Evolutionary conservation across 2,329 filamentous ascomycete species (phyloP), one percentile per base, ranked within the genome.

Genomic region (Colletotrichum sp.): DNA sequence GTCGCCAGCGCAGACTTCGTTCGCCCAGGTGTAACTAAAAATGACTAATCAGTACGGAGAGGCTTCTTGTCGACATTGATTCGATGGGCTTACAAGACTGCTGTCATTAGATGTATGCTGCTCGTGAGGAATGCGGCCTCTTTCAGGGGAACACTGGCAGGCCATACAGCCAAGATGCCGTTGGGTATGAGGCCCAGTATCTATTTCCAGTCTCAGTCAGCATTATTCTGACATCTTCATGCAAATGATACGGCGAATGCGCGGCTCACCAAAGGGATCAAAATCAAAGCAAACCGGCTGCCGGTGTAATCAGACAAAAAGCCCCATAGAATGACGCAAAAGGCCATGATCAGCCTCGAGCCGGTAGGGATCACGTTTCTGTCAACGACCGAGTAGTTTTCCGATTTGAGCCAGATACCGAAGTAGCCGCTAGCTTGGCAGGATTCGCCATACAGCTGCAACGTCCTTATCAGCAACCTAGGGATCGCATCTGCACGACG

Each of bases 371-470:
- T 81, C 10, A 81, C 30, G 15, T 80, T 81, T 5, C 78, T 60
- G 44, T 79, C 71, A 9, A 77, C 75, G 7, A 81, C 80, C 1
- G 80, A 81, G 71, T 79, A 81, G 15, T 78, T 72, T 52, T 79
- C 79, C 1, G 78, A 73, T 70, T 79, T 80, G 64, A 81, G 77
- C 80, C 80, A 81, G 62, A 81, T 80, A 34, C 75, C 79, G 64
- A 81, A 81, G 59, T 74, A 74, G 5, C 71, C 67, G 15, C 59
- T 59, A 3, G 71, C 44, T 49, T 74, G 66, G 34, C 71, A 74
- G n/a, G 71, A 74, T 32, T 39, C 57, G 4, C 71, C 71, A 21
- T 74, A 74, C 16, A 74, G 67, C 71, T 74, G 49, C 36, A 26
- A 28, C 8, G 9, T 18, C 12, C n/a, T 28, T n/a, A 24, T 68